Conservation (phyloP, 139 green algal genomes). For the Closterium sp. region DNA sequence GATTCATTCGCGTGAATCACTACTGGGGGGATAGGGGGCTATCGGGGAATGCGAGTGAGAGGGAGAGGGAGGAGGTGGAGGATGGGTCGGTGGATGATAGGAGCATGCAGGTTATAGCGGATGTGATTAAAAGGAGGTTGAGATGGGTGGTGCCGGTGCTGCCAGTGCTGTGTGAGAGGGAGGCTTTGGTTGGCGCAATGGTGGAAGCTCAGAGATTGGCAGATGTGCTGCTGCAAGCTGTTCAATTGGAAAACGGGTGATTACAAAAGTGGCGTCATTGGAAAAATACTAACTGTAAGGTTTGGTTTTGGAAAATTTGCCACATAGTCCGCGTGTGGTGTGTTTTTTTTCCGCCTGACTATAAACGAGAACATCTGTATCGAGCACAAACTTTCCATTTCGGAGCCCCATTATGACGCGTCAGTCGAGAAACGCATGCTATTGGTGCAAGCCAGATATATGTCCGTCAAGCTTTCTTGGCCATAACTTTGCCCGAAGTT, state of each 20-base stretch:
- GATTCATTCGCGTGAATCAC: background rate
- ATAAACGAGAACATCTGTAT: no score
- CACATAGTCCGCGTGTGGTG: no score
- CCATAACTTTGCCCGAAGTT: no score
- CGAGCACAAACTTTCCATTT: no score
- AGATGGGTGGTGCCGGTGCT: background rate
- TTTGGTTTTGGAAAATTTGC: no score
- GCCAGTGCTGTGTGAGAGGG: background rate
- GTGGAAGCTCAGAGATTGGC: background rate
- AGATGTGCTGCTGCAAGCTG: background rate
- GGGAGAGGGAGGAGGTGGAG: background rate
- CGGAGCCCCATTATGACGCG: no score
- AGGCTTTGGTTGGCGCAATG: background rate
- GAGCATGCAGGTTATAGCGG: background rate
- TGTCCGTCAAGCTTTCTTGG: background rate
- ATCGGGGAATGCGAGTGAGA: background rate
- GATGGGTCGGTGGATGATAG: background rate
- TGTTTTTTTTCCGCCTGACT: no score
- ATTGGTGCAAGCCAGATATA: background rate
- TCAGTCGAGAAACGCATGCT: background rate
- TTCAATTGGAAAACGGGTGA: background rate
- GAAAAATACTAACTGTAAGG: no score
- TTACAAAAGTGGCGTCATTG: no score
- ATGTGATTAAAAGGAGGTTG: background rate
- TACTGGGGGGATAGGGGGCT: background rate